Base-by-base conservation (phyloP, 768 basidiomycete species). In the Tulasnella sp. region DNA sequence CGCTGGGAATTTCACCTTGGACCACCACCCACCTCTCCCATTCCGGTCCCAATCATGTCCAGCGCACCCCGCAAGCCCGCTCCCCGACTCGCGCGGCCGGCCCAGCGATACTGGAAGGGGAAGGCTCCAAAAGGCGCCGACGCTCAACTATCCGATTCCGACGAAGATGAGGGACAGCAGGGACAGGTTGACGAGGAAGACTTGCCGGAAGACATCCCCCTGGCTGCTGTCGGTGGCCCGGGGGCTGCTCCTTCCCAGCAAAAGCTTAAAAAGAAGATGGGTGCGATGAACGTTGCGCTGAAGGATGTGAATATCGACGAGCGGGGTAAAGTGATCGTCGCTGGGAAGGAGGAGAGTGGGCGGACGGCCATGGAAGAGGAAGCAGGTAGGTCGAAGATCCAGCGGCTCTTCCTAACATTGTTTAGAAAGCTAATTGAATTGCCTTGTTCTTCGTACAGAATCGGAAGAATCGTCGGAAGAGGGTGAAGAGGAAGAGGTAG, bases 21-120 rank as follows among this genome's bases (percentile, higher is more conserved):
- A 59, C 52, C 52, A 59, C 52, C 52, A 32, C 52, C 41, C 41
- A 19, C 41, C 52, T 26, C n/a, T 26, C 29, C 47, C 47, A 9
- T 1, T 26, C 47, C 26, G 9, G 8, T 59, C 52, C 52, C 19
- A 9, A 32, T 32, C 26, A 72, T 72, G 71, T 72, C 71, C 7
- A 44, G 36, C 32, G 59, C 64, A 72, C 62, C 73, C 9, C 72
- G 73, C 19, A 93, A 93, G 76, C 86, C 87, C 73, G 91, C 91
- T 8, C 87, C 89, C 26, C 87, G 91, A n/a, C 84, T 88, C 7
- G 85, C 92, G n/a, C 83, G 84, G 67, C 92, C 94, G 5, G 92
- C 87, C 2, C 90, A 87, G 6, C 90, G 94, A 2, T 95, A 96
- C 80, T 92, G 92, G 88, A 91, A 90, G 76, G 94, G 94, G 71